Conservation (phyloP, 2,329 filamentous ascomycete genomes). For the Curvularia spicifera region DNA sequence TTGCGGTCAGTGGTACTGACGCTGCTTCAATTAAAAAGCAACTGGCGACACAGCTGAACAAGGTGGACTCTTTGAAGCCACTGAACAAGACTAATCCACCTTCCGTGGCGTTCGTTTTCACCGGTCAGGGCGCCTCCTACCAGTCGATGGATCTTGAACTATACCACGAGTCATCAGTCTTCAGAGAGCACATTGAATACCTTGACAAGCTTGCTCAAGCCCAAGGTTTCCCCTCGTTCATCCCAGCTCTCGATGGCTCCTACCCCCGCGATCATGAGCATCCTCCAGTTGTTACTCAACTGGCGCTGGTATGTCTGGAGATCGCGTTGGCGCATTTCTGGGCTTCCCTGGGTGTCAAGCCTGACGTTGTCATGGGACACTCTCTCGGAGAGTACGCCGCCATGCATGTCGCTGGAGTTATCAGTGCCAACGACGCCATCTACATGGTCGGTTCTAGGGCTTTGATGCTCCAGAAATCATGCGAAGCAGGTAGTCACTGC, state of each 20-base stretch:
- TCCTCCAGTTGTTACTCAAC: constrained; percentile 39
- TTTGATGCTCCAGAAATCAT: constrained; percentile 31
- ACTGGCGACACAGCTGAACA: constrained; percentile 33
- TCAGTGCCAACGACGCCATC: constrained; percentile 42
- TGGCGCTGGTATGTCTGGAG: constrained; percentile 51
- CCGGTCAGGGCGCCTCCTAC: constrained; percentile 47
- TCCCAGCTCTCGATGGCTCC: constrained; percentile 9
- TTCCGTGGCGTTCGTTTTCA: constrained; percentile 18
- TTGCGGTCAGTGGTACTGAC: constrained; percentile 7
- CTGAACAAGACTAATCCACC: constrained; percentile 32
- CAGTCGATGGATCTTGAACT: constrained; percentile 23
- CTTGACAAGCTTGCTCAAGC: constrained; percentile 38
- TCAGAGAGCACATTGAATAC: constrained; percentile 39
- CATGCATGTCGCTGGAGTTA: constrained; percentile 44
- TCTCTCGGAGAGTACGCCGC: constrained; percentile 52
- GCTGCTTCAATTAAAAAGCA: not conserved
- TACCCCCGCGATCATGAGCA: constrained; percentile 38
- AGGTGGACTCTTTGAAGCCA: constrained; percentile 6
- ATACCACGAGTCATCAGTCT: constrained; percentile 28
- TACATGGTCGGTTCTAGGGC: constrained; percentile 48
- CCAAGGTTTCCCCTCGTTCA: constrained; percentile 45
- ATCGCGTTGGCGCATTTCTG: constrained; percentile 41
- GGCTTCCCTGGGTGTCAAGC: constrained; percentile 21
- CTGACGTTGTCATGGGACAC: constrained; percentile 29
- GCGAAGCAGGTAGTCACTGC: constrained; percentile 34